Evolutionary conservation across 768 basidiomycete genomes (phyloP), one percentile per base, ranked within the genome.

Genomic region (Amyloporia xantha): DNA sequence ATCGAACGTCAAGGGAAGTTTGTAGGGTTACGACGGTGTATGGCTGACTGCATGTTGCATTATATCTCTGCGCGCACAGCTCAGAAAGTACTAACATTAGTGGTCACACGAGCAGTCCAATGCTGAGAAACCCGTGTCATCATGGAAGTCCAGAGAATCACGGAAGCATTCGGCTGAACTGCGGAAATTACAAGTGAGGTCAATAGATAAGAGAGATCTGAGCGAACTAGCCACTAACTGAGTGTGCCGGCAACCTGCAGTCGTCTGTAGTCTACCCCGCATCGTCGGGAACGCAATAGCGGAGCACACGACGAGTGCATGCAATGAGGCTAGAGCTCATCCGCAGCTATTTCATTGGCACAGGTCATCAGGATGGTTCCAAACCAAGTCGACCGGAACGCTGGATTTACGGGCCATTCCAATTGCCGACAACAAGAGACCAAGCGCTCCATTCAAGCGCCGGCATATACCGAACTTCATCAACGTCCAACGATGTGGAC

Each of bases 111-210:
- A 55, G 57, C 54, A 36, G 30, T 26, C 30, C 48, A 46, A 44
- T 47, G 49, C 39, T 49, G 43, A 52, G 20, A n/a, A 45, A 47
- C 51, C 47, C 48, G 50, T 58, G 54, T 44, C 54, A 53, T 49
- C 43, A 50, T 27, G 51, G 54, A 58, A 58, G 53, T 45, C 26
- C 28, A 28, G 28, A 30, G 50, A 42, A n/a, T 19, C 35, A 25
- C 57, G 54, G 57, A 40, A 41, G 50, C 50, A 49, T 46, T 55
- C 54, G 54, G 57, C 35, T 47, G 52, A 58, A 55, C 54, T 53
- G 57, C 57, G 57, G 57, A 49, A 37, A 44, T 33, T 27, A 33
- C 26, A 46, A 17, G 21, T 15, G 37, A 41, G 28, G 38, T 42
- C 44, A 23, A 47, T 24, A 41, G 53, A 57, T 54, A 58, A 58